Evolutionary conservation across 2,329 filamentous ascomycete genomes (phyloP), one percentile per base, ranked within the genome.

Genomic region (Catunica adiposa): DNA sequence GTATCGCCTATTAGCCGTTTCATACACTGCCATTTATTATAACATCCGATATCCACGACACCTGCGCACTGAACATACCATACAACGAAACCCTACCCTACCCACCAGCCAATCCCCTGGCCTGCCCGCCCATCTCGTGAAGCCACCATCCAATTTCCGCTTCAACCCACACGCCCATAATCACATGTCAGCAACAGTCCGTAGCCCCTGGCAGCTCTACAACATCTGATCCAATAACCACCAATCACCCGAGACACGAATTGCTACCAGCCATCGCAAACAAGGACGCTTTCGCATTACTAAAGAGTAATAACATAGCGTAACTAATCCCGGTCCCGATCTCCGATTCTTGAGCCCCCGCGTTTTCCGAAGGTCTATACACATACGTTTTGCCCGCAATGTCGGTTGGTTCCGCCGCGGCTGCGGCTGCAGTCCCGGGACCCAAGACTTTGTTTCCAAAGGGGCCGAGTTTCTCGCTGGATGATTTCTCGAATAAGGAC

Each of bases 401-500:
- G 29, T 34, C 29, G 29, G 29, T 34, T 34, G 29, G 29, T 5
- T 34, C 29, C 29, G 29, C 29, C 5, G 29, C 51, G 14, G 44
- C 34, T n/a, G 67, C 61, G 63, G 72, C 72, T 70, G 70, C 71
- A 62, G 66, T 70, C 61, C 67, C 66, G 63, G 74, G 73, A 59
- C 75, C 79, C 62, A 77, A 82, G 70, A 75, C 81, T 61, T 76
- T 89, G 65, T 90, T 86, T 66, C 83, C 84, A 57, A 81, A 80
- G 67, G 86, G 83, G 40, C 86, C 87, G 59, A 84, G 77, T 67
- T 96, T 96, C 71, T 87, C 82, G 8, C 76, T 97, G 59, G 87
- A 95, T 47, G 89, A 89, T 70, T 88, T 89, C 69, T 86, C 86
- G 57, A 86, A 76, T 66, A 86, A 86, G 64, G 92, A 97, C 70